These are phyloP conservation scores for Agaricus subrufescens DNA, from an alignment of 768 basidiomycete species.

Conservation along the genomic window DNA sequence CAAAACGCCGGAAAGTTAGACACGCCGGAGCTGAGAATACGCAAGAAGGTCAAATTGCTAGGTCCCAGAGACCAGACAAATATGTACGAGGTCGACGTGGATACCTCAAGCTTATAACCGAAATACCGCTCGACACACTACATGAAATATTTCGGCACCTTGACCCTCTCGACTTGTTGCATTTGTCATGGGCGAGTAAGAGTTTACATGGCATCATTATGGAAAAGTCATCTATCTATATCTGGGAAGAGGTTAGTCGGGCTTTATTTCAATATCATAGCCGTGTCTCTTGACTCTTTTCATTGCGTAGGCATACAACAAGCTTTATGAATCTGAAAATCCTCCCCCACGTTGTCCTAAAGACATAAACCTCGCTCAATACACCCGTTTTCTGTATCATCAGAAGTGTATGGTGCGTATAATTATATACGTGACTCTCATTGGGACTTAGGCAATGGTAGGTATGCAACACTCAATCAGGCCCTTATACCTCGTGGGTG, in stretches of 20 bases:
- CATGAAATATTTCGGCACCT: constrained; percentile 35
- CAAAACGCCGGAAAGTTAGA: too few species aligned
- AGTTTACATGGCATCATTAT: constrained; percentile 28
- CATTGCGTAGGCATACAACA: background rate
- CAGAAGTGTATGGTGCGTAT: background rate
- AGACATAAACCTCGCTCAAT: constrained; percentile 1
- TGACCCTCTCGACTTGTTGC: constrained; percentile 33
- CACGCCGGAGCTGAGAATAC: too few species aligned
- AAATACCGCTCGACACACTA: constrained; percentile 29
- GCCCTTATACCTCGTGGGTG: background rate
- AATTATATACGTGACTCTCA: background rate
- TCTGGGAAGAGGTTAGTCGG: constrained; percentile 28
- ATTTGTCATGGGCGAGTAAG: constrained; percentile 31
- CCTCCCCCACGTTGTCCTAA: background rate
- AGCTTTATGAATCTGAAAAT: background rate
- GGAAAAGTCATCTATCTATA: constrained; percentile 8
- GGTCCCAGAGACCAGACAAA: background rate
- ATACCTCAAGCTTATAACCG: constrained; percentile 20
- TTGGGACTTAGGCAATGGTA: background rate
- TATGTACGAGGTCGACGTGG: constrained; percentile 18
- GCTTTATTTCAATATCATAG: background rate
- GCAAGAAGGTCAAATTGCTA: too few species aligned
- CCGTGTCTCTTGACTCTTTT: too few species aligned
- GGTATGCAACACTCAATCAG: background rate
- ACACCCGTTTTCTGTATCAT: background rate